Base-by-base conservation (phyloP, 2,329 filamentous ascomycete genomes). In the Emmonsiellopsis sp. region DNA sequence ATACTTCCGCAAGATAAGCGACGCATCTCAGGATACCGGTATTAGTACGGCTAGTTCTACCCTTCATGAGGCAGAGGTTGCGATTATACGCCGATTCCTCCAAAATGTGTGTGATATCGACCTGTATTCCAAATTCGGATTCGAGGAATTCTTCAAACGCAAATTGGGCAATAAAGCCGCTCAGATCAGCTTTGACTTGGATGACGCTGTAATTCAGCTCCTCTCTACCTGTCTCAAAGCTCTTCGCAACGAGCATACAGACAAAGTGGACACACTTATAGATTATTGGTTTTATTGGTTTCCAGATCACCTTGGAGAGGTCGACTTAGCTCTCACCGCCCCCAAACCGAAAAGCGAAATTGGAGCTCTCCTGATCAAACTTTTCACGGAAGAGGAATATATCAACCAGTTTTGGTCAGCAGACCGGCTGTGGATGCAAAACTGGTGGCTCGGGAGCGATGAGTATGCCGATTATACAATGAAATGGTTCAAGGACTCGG, bases 401-500 rank as follows among this genome's bases (percentile, higher is more conserved):
- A 59, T 63, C 20, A 41, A 51, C 13, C 32, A 44, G 38, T 64
- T 60, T 62, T 65, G 62, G 62, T 56, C 56, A 3, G 49, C 52
- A 1, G 51, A 58, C 31, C 46, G 57, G 9, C 53, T 54, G 52
- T 56, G 57, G 49, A 57, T 57, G 8, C 55, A 58, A 7, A 11
- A 4, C 8, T 20, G 41, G 38, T 64, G 62, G 62, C 48, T 62
- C 16, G 59, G 59, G 35, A 20, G 46, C 5, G 62, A 64, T 45
- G 52, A 54, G 0, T 54, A 54, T 32, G 44, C 43, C 6, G 55
- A 57, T 6, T 47, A 49, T 20, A 47, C 56, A 3, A 48, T 63
- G 43, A 61, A 59, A 42, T 64, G 62, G 61, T 57, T 64, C 26
- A 62, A 60, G 38, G 59, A 64, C 52, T 62, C 62, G n/a, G 61